A percentile compares a stretch with the other conserved stretches of the same genome.
These are phyloP conservation scores for Ascochyta koolunga DNA, from an alignment of 2,329 filamentous ascomycete genomes.

Conservation along the genomic window DNA sequence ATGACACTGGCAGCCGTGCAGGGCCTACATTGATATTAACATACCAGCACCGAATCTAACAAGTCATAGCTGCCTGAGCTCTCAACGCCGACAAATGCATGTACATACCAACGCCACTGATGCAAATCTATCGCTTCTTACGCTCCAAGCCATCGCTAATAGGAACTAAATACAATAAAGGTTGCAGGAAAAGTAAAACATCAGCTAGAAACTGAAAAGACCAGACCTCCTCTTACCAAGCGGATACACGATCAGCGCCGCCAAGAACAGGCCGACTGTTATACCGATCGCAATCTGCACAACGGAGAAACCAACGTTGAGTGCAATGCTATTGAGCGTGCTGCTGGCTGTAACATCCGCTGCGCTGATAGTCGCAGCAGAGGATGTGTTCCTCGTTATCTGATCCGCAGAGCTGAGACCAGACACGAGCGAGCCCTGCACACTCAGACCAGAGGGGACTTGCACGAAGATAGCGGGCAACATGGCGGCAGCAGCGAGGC, in stretches of 20 bases:
- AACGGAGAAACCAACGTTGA: slow-evolving; percentile 56
- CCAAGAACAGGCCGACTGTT: slow-evolving; percentile 57
- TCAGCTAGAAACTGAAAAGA: slow-evolving; percentile 42
- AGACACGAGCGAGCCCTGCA: slow-evolving; percentile 62
- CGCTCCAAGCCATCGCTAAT: slow-evolving; percentile 11
- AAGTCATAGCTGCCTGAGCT: slow-evolving; percentile 7
- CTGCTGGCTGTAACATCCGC: slow-evolving; percentile 29
- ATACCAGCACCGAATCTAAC: neutral
- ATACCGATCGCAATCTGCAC: slow-evolving; percentile 60
- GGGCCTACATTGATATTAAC: neutral
- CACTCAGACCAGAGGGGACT: slow-evolving; percentile 65
- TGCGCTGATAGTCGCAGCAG: slow-evolving; percentile 49
- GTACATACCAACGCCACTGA: slow-evolving; percentile 9
- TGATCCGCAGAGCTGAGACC: slow-evolving; percentile 64
- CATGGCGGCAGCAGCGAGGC: slow-evolving; percentile 82
- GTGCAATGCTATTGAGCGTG: slow-evolving; percentile 52
- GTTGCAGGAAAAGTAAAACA: neutral
- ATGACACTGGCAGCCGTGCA: neutral
- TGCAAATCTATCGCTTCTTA: slow-evolving; percentile 15
- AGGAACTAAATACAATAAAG: neutral
- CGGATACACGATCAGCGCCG: slow-evolving; percentile 57
- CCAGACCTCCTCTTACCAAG: slow-evolving; percentile 55
- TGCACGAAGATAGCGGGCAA: slow-evolving; percentile 83
- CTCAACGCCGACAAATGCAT: slow-evolving; percentile 16
- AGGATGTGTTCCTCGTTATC: slow-evolving; percentile 57